These are phyloP conservation scores for Talaromyces atroroseus DNA, from an alignment of 2,329 filamentous ascomycete species.

Conservation along the genomic window DNA sequence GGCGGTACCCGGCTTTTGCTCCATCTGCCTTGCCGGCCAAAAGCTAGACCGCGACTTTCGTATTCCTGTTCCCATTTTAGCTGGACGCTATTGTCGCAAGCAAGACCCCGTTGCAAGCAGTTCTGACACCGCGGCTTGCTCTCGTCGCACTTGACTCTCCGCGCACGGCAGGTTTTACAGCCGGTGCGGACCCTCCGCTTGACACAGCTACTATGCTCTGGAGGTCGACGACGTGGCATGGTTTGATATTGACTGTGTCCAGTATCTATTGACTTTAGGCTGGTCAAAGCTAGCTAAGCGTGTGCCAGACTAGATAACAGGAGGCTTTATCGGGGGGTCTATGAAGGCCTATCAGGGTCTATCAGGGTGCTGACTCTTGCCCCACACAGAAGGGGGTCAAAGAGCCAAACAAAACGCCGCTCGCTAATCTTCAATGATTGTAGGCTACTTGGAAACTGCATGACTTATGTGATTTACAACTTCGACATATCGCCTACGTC, in stretches of 20 bases:
- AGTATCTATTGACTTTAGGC: neutral
- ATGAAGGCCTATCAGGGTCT: no score
- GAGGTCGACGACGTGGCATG: slow-evolving; percentile 4
- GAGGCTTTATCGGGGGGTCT: neutral
- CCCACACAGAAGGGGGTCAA: neutral
- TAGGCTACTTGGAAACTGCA: neutral
- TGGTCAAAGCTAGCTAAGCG: neutral
- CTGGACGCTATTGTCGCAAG: slow-evolving; percentile 15
- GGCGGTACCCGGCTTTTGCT: slow-evolving; percentile 23
- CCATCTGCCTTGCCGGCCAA: slow-evolving; percentile 41
- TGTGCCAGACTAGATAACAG: neutral
- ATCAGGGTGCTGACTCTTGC: no score
- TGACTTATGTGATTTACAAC: neutral
- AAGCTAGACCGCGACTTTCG: slow-evolving; percentile 36
- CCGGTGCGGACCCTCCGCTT: slow-evolving; percentile 10
- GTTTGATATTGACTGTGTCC: neutral
- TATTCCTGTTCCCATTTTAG: slow-evolving; percentile 39
- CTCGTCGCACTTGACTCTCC: slow-evolving; percentile 22
- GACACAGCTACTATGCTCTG: neutral
- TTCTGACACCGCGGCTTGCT: slow-evolving; percentile 17
- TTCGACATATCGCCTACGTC: neutral
- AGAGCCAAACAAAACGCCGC: neutral
- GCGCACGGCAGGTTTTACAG: slow-evolving; percentile 15
- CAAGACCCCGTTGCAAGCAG: slow-evolving; percentile 16
- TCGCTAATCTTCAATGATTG: neutral